These are phyloP conservation scores for Cladosporium sp. DNA, from an alignment of 2,329 filamentous ascomycete species.

Conservation along the genomic window DNA sequence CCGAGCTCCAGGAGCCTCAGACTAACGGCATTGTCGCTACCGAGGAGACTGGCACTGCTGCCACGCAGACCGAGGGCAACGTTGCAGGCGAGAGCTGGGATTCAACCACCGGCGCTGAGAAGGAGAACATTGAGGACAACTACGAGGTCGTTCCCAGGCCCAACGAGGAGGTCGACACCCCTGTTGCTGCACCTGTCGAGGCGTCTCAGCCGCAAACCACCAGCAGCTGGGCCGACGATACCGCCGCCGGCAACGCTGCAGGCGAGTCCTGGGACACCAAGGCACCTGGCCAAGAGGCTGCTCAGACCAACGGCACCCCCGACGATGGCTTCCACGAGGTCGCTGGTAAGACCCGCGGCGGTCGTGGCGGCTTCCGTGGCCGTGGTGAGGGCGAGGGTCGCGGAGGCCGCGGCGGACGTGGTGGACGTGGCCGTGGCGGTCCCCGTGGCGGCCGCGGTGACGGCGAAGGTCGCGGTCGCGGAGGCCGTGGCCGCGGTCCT, in stretches of 20 bases:
- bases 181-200: slow-evolving; percentile 55
- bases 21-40: slow-evolving; percentile 37
- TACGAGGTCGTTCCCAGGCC: slow-evolving; percentile 79
- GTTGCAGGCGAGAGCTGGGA: slow-evolving; percentile 69
- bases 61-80: slow-evolving; percentile 47
- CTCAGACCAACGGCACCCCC: slow-evolving; percentile 25
- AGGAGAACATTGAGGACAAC: slow-evolving; percentile 60
- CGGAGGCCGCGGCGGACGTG: slow-evolving; percentile 37
- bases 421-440: slow-evolving; percentile 48
- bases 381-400: slow-evolving; percentile 37
- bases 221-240: slow-evolving; percentile 71
- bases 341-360: slow-evolving; percentile 35
- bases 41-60: slow-evolving; percentile 21
- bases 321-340: slow-evolving; percentile 74
- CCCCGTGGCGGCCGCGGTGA: slow-evolving; percentile 35
- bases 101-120: slow-evolving; percentile 50
- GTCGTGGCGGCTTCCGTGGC: slow-evolving; percentile 48
- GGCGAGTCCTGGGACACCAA: slow-evolving; percentile 37
- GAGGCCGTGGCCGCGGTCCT: slow-evolving; percentile 28
- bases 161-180: slow-evolving; percentile 71
- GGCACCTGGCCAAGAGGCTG: slow-evolving; percentile 44
- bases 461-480: slow-evolving; percentile 29
- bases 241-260: slow-evolving; percentile 33
- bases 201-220: slow-evolving; percentile 59
- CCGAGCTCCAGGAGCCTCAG: slow-evolving; percentile 60